Evolutionary conservation across 768 basidiomycete genomes (phyloP).

Genomic region (Tylopilus vinaceipallidus): DNA sequence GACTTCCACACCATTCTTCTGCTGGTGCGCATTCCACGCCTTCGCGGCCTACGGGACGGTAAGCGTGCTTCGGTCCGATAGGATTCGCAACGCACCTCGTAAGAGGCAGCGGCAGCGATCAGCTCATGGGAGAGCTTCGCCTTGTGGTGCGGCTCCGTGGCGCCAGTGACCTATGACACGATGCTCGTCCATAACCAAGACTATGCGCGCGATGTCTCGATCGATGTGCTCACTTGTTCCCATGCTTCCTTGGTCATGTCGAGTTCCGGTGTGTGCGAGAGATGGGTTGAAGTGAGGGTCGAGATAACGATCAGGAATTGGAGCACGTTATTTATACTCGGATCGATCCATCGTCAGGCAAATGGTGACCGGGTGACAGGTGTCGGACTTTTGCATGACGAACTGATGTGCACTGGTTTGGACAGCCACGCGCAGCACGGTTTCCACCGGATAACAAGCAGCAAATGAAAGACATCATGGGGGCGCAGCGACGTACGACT

Average conservation of each 20-base stretch:
- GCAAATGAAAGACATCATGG: too few species aligned
- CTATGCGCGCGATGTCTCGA: not conserved
- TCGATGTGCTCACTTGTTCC: slow-evolving; percentile 16
- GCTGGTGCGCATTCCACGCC: slow-evolving; percentile 56
- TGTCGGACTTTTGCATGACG: too few species aligned
- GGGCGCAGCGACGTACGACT: too few species aligned
- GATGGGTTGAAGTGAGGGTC: not conserved
- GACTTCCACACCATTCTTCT: slow-evolving; percentile 45
- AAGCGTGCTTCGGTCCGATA: not conserved
- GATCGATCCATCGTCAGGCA: not conserved
- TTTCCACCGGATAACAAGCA: too few species aligned
- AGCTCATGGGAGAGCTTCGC: slow-evolving; percentile 63
- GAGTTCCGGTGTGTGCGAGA: too few species aligned
- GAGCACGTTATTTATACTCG: slow-evolving; percentile 14
- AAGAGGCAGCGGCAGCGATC: slow-evolving; percentile 65
- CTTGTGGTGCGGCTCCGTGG: slow-evolving; percentile 57
- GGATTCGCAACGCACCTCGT: slow-evolving; percentile 43
- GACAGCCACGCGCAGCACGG: not conserved
- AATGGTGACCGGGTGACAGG: not conserved
- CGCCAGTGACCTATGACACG: slow-evolving; percentile 40
- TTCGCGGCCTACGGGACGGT: slow-evolving; percentile 50
- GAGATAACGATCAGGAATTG: slow-evolving; percentile 15
- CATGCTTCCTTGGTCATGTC: slow-evolving; percentile 21
- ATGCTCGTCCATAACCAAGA: not conserved
- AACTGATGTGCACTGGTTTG: slow-evolving; percentile 7